Conservation (phyloP, 305 asterid species). For the Fraxinus albicans region DNA sequence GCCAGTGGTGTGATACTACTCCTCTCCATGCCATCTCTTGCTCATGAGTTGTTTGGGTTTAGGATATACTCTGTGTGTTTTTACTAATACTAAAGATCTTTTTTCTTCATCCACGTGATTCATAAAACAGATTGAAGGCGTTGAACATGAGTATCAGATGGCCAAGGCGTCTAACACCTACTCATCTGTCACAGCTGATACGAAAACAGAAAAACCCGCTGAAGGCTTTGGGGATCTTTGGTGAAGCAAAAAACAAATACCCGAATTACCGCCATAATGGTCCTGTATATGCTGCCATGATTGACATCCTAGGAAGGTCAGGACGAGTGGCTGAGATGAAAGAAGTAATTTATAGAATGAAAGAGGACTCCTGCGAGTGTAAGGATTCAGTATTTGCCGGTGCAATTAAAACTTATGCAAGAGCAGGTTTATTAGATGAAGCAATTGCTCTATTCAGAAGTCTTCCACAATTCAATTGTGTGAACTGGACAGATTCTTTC, state of each 20-base stretch:
- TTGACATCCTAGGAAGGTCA: constrained; percentile 51
- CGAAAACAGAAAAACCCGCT: constrained; percentile 70
- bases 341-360: constrained; percentile 54
- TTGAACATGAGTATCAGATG: constrained; percentile 56
- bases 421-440: constrained; percentile 55
- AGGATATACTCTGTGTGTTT: neutral
- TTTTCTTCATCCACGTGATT: neutral
- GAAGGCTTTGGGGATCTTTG: constrained; percentile 71
- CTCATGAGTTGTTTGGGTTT: constrained; percentile 8
- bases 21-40: neutral
- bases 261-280: constrained; percentile 69
- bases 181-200: constrained; percentile 66
- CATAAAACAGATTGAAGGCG: constrained; percentile 9
- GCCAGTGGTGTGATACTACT: neutral
- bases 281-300: constrained; percentile 63
- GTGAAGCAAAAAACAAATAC: constrained; percentile 50
- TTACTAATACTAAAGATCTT: neutral
- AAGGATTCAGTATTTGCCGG: constrained; percentile 60
- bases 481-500: constrained; percentile 61
- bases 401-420: constrained; percentile 55
- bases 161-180: constrained; percentile 65
- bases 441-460: constrained; percentile 56
- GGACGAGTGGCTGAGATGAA: constrained; percentile 62
- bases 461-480: constrained; percentile 67
- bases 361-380: constrained; percentile 73